Conservation (phyloP, 495 filamentous ascomycete genomes). For the Talaromyces nanjingensis region DNA sequence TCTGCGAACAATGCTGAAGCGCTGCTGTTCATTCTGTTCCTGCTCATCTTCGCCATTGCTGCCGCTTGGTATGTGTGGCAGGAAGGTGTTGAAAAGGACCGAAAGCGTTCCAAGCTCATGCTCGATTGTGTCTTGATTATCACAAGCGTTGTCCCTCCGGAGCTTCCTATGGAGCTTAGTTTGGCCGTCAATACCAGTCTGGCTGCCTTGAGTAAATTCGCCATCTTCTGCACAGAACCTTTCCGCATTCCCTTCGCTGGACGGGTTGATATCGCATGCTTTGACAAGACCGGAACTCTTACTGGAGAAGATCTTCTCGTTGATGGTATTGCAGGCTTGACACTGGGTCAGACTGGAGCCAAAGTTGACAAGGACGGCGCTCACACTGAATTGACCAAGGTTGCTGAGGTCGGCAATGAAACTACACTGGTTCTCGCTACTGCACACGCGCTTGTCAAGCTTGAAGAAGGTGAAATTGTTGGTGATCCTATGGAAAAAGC, state of each 20-base stretch:
- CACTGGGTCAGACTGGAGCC: slow-evolving; percentile 57
- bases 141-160: slow-evolving; percentile 94
- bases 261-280: slow-evolving; percentile 93
- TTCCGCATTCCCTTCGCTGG: slow-evolving; percentile 99
- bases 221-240: slow-evolving; percentile 98
- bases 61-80: slow-evolving; percentile 99
- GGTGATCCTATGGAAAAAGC: slow-evolving; percentile 99
- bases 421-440: slow-evolving; percentile 93
- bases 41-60: slow-evolving; percentile 91
- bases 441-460: slow-evolving; percentile 88
- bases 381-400: slow-evolving; percentile 62
- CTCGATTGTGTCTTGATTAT: slow-evolving; percentile 96
- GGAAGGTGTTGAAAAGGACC: slow-evolving; percentile 85
- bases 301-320: slow-evolving; percentile 97
- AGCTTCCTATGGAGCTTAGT: slow-evolving; percentile 96
- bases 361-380: slow-evolving; percentile 70
- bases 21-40: slow-evolving; percentile 91
- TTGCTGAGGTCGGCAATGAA: slow-evolving; percentile 58
- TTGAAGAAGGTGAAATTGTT: slow-evolving; percentile 95
- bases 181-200: slow-evolving; percentile 98
- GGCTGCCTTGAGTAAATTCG: slow-evolving; percentile 85
- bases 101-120: slow-evolving; percentile 93
- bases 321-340: slow-evolving; percentile 90
- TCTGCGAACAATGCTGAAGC: slow-evolving; percentile 96
- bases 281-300: slow-evolving; percentile 96